Evolutionary conservation across 306 rosid genomes (phyloP), one percentile per base, ranked within the genome.

Genomic region (Fagus crenata): DNA sequence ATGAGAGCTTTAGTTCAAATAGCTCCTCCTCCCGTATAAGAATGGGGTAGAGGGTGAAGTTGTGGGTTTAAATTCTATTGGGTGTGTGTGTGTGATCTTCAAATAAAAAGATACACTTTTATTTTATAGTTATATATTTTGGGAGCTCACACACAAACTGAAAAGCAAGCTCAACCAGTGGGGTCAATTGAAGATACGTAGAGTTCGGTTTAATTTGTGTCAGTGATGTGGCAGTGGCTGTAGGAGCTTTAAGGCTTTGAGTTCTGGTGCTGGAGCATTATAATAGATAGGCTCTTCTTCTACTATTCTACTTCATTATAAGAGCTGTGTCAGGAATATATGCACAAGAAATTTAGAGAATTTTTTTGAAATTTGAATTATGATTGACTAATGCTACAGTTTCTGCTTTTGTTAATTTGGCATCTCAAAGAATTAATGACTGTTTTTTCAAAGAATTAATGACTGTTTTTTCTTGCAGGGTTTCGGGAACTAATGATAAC

Each of bases 401-500:
- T n/a, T 69, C 49, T 33, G 64, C 42, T 75, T 81, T 54, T 32
- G 33, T 64, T 67, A 60, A 32, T 65, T 82, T 53, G 40, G 72
- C 73, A 43, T 80, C 65, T 73, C 73, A 49, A 72, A 71, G 69
- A 41, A 31, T 49, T 72, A 58, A 28, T 72, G 17, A 64, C 71
- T 5, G n/a, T n/a, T n/a, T n/a, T n/a, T n/a, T n/a, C n/a, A n/a
- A n/a, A n/a, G n/a, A n/a, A n/a, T n/a, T n/a, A n/a, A n/a, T n/a
- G n/a, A n/a, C 43, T 78, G 15, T 75, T 74, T 77, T 74, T 14
- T 84, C 71, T 14, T 84, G 75, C 90, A 96, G 99, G 78, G 72
- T 73, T 65, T 87, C 87, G 2, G 98, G 91, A 80, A 78, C 87
- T 73, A 84, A 82, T 56, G 83, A 80, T 59, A 86, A 76, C 72